Percentiles rank a stretch among this genome's conserved stretches.
These are phyloP conservation scores for Hapsidospora chrysogenum DNA, from an alignment of 495 filamentous ascomycete species.

Conservation along the genomic window DNA sequence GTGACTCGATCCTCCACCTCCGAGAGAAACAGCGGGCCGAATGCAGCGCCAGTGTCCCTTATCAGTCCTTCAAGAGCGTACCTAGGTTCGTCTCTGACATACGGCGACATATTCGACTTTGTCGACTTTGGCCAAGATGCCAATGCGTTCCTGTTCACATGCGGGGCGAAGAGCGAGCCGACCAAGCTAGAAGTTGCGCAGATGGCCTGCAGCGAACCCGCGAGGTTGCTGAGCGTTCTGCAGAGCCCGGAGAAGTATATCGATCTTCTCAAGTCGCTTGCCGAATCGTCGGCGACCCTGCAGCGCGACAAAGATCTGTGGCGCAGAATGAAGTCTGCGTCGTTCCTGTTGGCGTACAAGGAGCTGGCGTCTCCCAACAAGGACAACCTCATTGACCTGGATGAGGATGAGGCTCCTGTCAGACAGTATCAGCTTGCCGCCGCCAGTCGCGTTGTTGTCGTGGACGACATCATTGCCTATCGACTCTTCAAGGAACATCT, in stretches of 20 bases:
- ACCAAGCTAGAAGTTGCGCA: constrained; percentile 69
- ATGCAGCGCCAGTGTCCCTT: constrained; percentile 11
- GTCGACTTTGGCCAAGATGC: constrained; percentile 81
- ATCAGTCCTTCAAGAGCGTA: constrained; percentile 57
- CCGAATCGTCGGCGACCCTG: constrained; percentile 47
- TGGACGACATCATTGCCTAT: constrained; percentile 77
- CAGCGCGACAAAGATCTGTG: constrained; percentile 66
- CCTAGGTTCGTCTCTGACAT: constrained; percentile 54
- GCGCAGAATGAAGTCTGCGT: constrained; percentile 54
- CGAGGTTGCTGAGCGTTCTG: constrained; percentile 57
- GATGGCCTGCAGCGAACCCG: constrained; percentile 63
- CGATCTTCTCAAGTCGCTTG: constrained; percentile 58
- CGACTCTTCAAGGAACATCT: constrained; percentile 68
- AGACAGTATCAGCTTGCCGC: constrained; percentile 58
- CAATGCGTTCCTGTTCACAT: constrained; percentile 71
- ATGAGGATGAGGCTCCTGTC: constrained; percentile 55
- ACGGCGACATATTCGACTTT: constrained; percentile 87
- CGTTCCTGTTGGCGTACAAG: constrained; percentile 64
- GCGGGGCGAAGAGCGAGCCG: constrained; percentile 81
- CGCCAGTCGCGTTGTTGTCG: constrained; percentile 55
- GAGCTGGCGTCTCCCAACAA: constrained; percentile 41
- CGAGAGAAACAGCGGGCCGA: constrained; percentile 8
- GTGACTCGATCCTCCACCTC: constrained; percentile 22
- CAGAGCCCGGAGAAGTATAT: constrained; percentile 73
- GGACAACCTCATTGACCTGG: constrained; percentile 33